These are phyloP conservation scores for Metrosideros polymorpha DNA, from an alignment of 441 rosid species.

Conservation along the genomic window DNA sequence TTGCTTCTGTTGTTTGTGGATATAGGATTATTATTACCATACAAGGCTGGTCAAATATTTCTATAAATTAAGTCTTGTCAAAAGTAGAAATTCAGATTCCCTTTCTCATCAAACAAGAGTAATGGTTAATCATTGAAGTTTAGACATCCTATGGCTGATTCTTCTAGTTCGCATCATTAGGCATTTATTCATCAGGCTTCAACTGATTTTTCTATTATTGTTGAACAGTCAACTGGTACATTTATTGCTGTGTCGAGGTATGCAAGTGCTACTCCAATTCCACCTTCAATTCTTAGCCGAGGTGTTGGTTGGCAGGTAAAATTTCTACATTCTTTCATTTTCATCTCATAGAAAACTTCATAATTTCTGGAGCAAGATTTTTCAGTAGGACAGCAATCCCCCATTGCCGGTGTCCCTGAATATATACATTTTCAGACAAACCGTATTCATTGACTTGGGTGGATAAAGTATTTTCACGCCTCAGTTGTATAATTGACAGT, in stretches of 20 bases:
- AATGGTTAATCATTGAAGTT: neutral
- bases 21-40: neutral
- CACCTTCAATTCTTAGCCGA: conserved; percentile 73
- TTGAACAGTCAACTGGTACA: conserved; percentile 55
- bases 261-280: conserved; percentile 75
- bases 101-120: neutral
- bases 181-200: neutral
- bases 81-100: neutral
- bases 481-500: neutral
- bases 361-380: neutral
- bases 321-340: neutral
- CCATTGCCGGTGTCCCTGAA: neutral
- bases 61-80: neutral
- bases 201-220: neutral
- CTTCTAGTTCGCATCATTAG: neutral
- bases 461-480: neutral
- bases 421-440: neutral
- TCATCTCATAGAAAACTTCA: neutral
- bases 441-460: neutral
- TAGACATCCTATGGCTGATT: neutral
- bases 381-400: neutral
- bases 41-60: neutral
- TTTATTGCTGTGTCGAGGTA: conserved; percentile 60
- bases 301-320: conserved; percentile 80
- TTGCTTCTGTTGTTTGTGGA: neutral